Evolutionary conservation across 2,329 filamentous ascomycete genomes (phyloP), one percentile per base, ranked within the genome.

Genomic region (Sporothrix curviconia): DNA sequence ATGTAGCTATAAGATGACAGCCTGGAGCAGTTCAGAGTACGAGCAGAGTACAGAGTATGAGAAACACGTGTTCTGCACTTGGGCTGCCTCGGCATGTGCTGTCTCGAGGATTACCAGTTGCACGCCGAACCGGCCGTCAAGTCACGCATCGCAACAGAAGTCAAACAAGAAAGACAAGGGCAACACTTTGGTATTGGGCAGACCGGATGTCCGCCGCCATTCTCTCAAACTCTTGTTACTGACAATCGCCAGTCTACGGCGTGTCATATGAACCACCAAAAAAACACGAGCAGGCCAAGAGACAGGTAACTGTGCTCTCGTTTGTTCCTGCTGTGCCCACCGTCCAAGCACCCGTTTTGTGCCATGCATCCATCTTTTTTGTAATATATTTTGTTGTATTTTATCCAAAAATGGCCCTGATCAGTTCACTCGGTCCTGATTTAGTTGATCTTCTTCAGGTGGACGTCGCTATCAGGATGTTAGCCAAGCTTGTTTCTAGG

Each of bases 391-490:
- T 51, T 52, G 25, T 50, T 8, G 28, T 36, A 12, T 50, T 46
- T 2, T 52, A 25, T 37, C 36, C 17, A 7, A 24, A 39, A 34
- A 50, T 55, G 17, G 40, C 44, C 39, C 40, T 51, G 22, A 28
- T 22, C 32, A 15, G 17, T 52, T 47, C 17, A 44, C 44, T 40
- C 39, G 25, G 28, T 12, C n/a, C 14, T 15, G 6, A 25, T 36
- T 52, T 64, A 71, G 43, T 65, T 42, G 56, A 71, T 61, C 11
- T 61, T 61, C 65, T 70, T 71, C 42, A 72, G 68, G 59, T 68
- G 55, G 19, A 71, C 70, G 34, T 71, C 68, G 61, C 70, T 72
- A 53, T 19, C 17, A 17, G 9, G 1, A 7, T 47, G 52, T 69
- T 56, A 70, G 65, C 30, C 12, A 12, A 24, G 11, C 14, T 7